Evolutionary conservation across 164 flowering plant species (phyloP).

Genomic region (grape (Vitis vinifera)): DNA sequence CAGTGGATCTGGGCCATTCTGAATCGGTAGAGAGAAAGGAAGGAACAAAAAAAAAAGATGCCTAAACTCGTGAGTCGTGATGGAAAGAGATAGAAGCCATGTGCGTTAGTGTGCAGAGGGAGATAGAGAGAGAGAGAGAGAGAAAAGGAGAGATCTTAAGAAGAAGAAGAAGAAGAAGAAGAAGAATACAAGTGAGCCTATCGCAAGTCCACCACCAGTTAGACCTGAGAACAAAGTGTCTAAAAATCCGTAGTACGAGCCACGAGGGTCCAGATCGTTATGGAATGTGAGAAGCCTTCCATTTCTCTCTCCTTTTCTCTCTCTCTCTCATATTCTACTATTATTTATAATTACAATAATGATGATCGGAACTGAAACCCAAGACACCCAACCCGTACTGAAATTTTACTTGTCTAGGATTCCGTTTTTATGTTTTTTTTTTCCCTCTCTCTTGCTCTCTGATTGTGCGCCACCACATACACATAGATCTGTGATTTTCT

Average conservation of each 20-base stretch:
- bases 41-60: conserved; percentile 22
- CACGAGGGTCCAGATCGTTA: conserved; percentile 14
- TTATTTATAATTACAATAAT: not conserved
- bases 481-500: conserved; percentile 5
- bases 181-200: not conserved
- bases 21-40: conserved; percentile 10
- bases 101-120: conserved; percentile 13
- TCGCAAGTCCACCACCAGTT: not conserved
- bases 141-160: not conserved
- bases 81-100: conserved; percentile 19
- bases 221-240: not conserved
- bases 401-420: not conserved
- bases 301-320: not conserved
- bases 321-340: not conserved
- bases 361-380: conserved; percentile 18
- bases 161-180: not conserved
- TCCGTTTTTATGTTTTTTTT: conserved; percentile 1
- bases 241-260: conserved; percentile 28
- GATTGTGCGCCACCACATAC: not conserved
- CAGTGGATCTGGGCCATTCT: conserved; percentile 38
- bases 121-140: conserved; percentile 7
- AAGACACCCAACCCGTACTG: conserved; percentile 1
- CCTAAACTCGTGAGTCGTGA: conserved; percentile 29
- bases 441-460: not conserved
- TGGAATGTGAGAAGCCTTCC: not conserved